Base-by-base conservation (phyloP, 2,329 filamentous ascomycete genomes). In the Cladosporium sphaerospermum region DNA sequence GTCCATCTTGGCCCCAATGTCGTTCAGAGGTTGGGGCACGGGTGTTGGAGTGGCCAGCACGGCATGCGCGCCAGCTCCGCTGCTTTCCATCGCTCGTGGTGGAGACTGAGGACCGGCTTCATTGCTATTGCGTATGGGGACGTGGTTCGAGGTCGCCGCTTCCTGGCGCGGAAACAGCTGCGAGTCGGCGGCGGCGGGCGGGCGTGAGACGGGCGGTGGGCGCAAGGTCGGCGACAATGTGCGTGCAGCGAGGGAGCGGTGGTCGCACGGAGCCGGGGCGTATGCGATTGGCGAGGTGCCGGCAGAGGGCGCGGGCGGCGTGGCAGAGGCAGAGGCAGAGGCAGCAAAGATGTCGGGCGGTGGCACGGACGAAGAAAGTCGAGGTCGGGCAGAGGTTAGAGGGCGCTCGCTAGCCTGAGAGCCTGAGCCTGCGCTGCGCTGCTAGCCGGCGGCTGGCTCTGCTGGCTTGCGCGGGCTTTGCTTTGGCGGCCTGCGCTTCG, bases 51-150 rank as follows among this genome's bases (percentile, higher is more conserved):
- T 54, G 32, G 52, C 52, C 36, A 49, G 55, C 36, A 41, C 18
- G 58, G 55, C 59, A 57, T 56, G 47, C 54, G 59, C 58, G 57
- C 58, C 55, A 55, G 57, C 51, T 54, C 52, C 53, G 58, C 58
- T 58, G 54, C 54, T 55, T 60, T 61, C 60, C 60, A 62, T 62
- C 59, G 55, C 56, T 57, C 59, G 57, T 55, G 52, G 45, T 57
- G 47, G 53, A 56, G 47, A 33, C 16, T 49, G 54, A 49, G 56
- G 53, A 56, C 53, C 52, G 55, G 55, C 58, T 58, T 57, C 60
- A 62, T 62, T 55, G 58, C 58, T 56, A 37, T 33, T 50, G 23
- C 44, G 48, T 51, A 28, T 36, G 31, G 48, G 48, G 32, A 40
- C 31, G 37, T 23, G 40, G 14, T 16, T 51, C 32, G 31, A 32